Base-by-base conservation (phyloP, 2,329 filamentous ascomycete genomes). In the Trematosphaeria pertusa region DNA sequence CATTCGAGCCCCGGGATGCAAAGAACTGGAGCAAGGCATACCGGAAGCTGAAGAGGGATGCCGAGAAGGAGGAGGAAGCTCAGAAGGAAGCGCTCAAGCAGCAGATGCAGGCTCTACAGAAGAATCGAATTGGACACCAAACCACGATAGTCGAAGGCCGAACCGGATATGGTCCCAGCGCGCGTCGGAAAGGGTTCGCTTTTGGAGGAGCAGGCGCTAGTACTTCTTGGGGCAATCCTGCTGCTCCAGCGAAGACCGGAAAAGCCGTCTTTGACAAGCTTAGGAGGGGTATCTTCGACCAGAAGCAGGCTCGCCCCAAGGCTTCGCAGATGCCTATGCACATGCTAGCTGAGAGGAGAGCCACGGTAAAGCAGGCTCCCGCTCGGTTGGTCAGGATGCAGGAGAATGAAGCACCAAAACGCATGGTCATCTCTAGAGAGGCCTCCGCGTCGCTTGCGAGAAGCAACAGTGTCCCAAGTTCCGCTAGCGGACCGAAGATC, bases 1-100 rank as follows among this genome's bases (percentile, higher is more conserved):
- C 83, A 19, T 82, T 86, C 57, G 76, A 83, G 18, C 88, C 89
- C 0, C 52, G 59, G 44, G 81, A 89, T 52, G 83, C 87, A 0
- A 77, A 77, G 26, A 85, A 84, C 49, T 97, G 91, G 91, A 84
- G 87, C 66, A 84, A 87, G 44, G 79, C 95, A 11, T 97, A 95
- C 74, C 76, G 65, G 14, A 76, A 76, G 51, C 60, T 78, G 20
- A 67, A 72, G 51, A 67, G 61, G 35, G 70, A 75, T 17, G 68
- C 75, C 5, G 69, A 75, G 46, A 58, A 55, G 18, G 68, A 73
- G 46, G 67, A 66, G 41, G 50, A 56, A 8, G 58, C 58, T 10
- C 64, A 71, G 33, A 59, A 69, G 38, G 62, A 66, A 14, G 58
- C 57, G 15, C 47, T 73, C 20, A 67, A 60, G 44, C 55, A 65